Conservation (phyloP, 331 rosid species). For the Acacia concinna region DNA sequence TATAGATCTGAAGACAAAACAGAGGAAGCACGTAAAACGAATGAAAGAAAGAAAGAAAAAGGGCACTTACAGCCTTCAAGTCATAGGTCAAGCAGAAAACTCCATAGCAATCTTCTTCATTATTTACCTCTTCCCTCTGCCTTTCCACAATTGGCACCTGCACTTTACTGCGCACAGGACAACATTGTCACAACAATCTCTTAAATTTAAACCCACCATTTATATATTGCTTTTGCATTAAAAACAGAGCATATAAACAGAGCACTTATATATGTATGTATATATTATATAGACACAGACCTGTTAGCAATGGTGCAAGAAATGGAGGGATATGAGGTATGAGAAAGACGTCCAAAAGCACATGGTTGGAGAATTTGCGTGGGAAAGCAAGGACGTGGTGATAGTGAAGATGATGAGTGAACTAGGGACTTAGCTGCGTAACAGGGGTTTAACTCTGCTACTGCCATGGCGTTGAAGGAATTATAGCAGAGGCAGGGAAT, state of each 20-base stretch:
- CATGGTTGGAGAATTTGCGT: background rate
- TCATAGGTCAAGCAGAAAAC: conserved; percentile 93
- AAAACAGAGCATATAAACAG: background rate
- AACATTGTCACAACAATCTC: conserved; percentile 19
- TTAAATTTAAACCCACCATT: background rate
- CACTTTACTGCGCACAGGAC: conserved; percentile 56
- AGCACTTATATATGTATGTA: no score
- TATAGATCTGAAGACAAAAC: background rate
- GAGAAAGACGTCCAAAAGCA: conserved; percentile 11
- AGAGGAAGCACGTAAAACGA: conserved; percentile 2
- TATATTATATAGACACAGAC: conserved; percentile 29
- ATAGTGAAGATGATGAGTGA: conserved; percentile 48
- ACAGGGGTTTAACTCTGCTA: conserved; percentile 59
- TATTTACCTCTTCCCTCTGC: conserved; percentile 38
- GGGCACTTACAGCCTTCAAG: conserved; percentile 75
- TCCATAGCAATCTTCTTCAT: conserved; percentile 61
- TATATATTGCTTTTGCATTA: no score
- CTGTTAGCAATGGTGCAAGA: conserved; percentile 80
- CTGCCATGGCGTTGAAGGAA: conserved; percentile 50
- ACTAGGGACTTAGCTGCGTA: conserved; percentile 41
- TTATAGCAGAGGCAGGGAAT: background rate
- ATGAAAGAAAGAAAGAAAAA: background rate
- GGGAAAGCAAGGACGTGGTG: conserved; percentile 43
- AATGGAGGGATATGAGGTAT: conserved; percentile 40
- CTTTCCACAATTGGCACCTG: conserved; percentile 52